A percentile compares a stretch with the other conserved stretches of the same genome.
phyloP scores from a whole-genome alignment of 352 stramenopile genomes.

The Phytophthora fragariaefolia region DNA sequence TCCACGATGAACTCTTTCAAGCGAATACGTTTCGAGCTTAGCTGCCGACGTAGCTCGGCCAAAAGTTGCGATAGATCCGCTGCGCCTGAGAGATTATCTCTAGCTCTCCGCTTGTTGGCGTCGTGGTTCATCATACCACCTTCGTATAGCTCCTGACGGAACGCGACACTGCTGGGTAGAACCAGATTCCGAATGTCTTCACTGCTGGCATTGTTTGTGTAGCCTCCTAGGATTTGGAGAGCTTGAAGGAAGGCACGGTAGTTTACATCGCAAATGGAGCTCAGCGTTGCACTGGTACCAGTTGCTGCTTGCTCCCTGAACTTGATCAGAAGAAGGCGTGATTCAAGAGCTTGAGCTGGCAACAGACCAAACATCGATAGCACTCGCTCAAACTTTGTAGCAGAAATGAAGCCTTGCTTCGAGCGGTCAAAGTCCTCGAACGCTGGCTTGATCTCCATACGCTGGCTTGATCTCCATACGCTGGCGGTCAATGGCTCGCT shows the following conservation, averaged over 20 bases:
- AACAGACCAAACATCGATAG: constrained; percentile 78
- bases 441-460: constrained; percentile 78
- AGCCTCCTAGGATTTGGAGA: constrained; percentile 51
- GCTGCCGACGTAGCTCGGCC: constrained; percentile 64
- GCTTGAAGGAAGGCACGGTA: constrained; percentile 83
- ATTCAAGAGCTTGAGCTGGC: constrained; percentile 50
- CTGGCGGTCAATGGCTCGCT: constrained; percentile 65
- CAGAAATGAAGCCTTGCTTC: constrained; percentile 81
- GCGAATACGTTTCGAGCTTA: constrained; percentile 69
- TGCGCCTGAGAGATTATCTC: constrained; percentile 32
- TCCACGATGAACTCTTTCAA: constrained; percentile 87
- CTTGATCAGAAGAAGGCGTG: constrained; percentile 72
- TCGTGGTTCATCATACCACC: constrained; percentile 37
- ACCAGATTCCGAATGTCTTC: constrained; percentile 33
- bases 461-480: constrained; percentile 83
- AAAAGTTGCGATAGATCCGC: constrained; percentile 57
- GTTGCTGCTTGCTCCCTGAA: constrained; percentile 71
- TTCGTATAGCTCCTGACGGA: constrained; percentile 66
- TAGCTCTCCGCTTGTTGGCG: constrained; percentile 37
- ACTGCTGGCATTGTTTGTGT: constrained; percentile 15
- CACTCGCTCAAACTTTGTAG: constrained; percentile 84
- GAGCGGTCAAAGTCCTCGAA: constrained; percentile 87
- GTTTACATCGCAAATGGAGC: constrained; percentile 83
- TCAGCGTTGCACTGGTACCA: constrained; percentile 52
- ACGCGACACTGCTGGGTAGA: constrained; percentile 63